Base-by-base conservation (phyloP, 2,329 filamentous ascomycete species). In the Colletotrichum kahawae region DNA sequence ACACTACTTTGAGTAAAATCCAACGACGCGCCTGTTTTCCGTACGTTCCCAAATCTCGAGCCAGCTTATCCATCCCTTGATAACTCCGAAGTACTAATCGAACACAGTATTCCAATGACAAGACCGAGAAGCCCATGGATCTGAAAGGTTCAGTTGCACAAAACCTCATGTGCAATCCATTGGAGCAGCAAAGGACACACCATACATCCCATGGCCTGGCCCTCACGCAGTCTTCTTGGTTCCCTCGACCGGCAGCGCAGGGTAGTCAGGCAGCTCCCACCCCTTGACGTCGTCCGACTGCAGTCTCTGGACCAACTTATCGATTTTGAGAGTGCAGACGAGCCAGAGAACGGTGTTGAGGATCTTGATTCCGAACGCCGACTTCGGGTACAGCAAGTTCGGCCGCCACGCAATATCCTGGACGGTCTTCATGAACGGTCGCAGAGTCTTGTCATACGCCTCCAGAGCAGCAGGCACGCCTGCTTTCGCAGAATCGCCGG, bases 401-500 rank as follows among this genome's bases (percentile, higher is more conserved):
- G 74, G 57, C 59, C 43, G 70, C 21, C 38, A 38, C 13, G 18
- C 9, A 4, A 71, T 66, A n/a, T 82, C 81, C 74, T 90, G 88
- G 1, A 84, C 79, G 18, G 85, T 79, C 10, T 82, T 78, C 31
- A 90, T 82, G 69, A 88, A 87, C 0, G 88, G 88, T 8, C 83
- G 80, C 59, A 90, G 82, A 1, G 78, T 79, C n/a, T 77, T 70
- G 64, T 90, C 86, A 74, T 91, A 91, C 1, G 79, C 80, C 43
- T 78, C 77, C 14, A 89, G 81, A 27, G 84, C 88, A 1, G 59
- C 71, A 10, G 74, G 33, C 10, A 87, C 77, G 14, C 80, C 9
- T 67, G 59, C 71, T 54, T 51, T 16, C 29, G 73, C 33, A 21
- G 14, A 62, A 18, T 43, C 21, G 13, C 43, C 29, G 18, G 57